Percentiles rank a stretch among this genome's conserved stretches.
Evolutionary conservation across 192 early-diverging fungal genomes (phyloP).

Genomic region (Martensiomyces pterosporus): DNA sequence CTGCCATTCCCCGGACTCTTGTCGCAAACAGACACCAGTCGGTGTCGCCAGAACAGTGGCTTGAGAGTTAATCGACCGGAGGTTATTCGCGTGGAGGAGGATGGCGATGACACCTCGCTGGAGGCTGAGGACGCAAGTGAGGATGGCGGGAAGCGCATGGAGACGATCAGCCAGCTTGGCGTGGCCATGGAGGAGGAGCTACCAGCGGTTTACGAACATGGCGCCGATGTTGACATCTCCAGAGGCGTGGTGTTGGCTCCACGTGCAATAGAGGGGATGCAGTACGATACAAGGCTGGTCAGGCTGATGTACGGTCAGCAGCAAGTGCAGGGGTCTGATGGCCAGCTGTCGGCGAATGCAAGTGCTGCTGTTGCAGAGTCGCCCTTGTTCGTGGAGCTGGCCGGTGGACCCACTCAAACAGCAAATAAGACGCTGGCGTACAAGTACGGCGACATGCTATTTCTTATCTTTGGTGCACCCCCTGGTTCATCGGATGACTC

Average conservation of each 20-base stretch:
- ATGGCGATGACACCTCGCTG: not conserved
- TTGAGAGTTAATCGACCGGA: no score
- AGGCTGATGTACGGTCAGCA: conserved; percentile 13
- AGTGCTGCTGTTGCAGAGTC: conserved; percentile 6
- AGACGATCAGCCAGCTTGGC: conserved; percentile 21
- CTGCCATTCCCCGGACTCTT: conserved; percentile 25
- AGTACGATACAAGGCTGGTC: conserved; percentile 33
- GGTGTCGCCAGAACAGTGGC: no score
- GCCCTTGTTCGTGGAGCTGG: conserved; percentile 8
- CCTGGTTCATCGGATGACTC: no score
- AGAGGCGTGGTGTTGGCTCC: conserved; percentile 44
- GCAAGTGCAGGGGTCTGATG: no score
- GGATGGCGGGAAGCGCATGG: conserved; percentile 2
- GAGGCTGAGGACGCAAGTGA: not conserved
- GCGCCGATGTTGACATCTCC: conserved; percentile 29
- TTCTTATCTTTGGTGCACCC: conserved; percentile 10
- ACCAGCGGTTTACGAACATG: conserved; percentile 39
- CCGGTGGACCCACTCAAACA: not conserved
- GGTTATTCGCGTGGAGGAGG: not conserved
- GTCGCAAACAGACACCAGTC: no score
- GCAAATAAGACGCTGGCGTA: conserved; percentile 29
- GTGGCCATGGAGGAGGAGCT: conserved; percentile 34
- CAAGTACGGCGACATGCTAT: conserved; percentile 42
- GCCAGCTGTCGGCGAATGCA: not conserved
- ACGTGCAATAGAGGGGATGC: conserved; percentile 30